A percentile compares a stretch with the other conserved stretches of the same genome.
These are phyloP conservation scores for Aspergillus sp. DNA, from an alignment of 2,329 filamentous ascomycete genomes.

Conservation along the genomic window DNA sequence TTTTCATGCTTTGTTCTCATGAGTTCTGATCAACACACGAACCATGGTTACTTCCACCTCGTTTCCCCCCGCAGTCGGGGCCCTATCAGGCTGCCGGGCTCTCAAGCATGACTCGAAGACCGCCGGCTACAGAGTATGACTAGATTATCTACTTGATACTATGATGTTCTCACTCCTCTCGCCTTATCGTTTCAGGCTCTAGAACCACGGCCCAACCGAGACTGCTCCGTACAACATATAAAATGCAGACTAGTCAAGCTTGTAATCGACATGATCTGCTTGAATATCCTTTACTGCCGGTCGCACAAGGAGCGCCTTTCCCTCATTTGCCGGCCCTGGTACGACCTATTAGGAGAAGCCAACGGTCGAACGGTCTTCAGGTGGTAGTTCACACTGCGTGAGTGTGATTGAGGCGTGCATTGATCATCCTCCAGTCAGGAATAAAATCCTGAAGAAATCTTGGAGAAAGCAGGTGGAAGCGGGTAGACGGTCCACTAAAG, in stretches of 20 bases:
- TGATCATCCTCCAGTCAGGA: background rate
- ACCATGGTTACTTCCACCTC: conserved; percentile 20
- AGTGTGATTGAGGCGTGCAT: background rate
- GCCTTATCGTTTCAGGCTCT: background rate
- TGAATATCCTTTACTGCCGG: conserved; percentile 60
- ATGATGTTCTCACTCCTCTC: background rate
- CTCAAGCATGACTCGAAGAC: conserved; percentile 12
- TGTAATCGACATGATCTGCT: conserved; percentile 30
- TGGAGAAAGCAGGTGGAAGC: background rate
- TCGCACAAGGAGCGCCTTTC: conserved; percentile 53
- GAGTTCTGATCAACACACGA: conserved; percentile 22
- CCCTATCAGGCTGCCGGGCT: conserved; percentile 7
- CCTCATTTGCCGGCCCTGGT: conserved; percentile 39
- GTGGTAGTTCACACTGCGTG: background rate
- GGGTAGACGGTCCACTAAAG: too few species aligned
- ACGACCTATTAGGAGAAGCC: background rate
- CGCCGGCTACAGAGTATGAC: conserved; percentile 36
- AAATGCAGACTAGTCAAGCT: conserved; percentile 14
- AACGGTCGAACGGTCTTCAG: background rate
- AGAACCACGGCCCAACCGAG: background rate
- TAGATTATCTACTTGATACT: background rate
- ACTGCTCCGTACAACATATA: background rate
- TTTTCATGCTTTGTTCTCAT: background rate
- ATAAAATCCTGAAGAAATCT: background rate
- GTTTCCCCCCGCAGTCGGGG: conserved; percentile 6